Evolutionary conservation across 2,329 filamentous ascomycete genomes (phyloP), one percentile per base, ranked within the genome.

Genomic region (Reticulascus tulasneorum): DNA sequence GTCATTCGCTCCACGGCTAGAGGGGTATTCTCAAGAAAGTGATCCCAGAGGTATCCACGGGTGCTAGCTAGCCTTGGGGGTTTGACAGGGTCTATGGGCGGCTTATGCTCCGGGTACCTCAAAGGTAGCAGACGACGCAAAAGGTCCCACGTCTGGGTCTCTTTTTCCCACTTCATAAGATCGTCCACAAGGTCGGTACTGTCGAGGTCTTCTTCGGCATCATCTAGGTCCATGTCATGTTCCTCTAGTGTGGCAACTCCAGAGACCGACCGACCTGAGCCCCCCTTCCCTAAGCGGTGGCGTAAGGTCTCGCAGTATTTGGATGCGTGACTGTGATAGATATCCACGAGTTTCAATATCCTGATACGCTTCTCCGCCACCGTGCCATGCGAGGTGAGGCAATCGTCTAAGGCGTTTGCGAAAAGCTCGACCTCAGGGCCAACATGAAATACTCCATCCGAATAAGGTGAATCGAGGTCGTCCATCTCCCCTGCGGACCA

Each of bases 91-190:
- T n/a, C n/a, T n/a, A n/a, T n/a, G n/a, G n/a, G n/a, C 12, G 29
- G 10, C 4, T 21, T 29, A 20, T 29, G 42, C 42, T 53, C 44
- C 23, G 71, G 65, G 54, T 87, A 82, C 50, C 86, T 76, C 45
- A 87, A 60, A 9, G 83, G 79, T 33, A 95, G 73, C 42, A 94
- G 69, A 24, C 86, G 76, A 31, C 80, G 75, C 40, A 97, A 66
- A 19, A 97, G 70, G 53, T 94, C 82, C 93, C 93, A 98, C 0
- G 89, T 93, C 51, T 94, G 87, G 25, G 82, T 79, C 61, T 98
- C 93, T 46, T 84, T 75, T 59, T 94, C 81, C 72, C 88, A 84
- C 35, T 28, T 33, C 28, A 11, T 17, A 19, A 83, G 54, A 42
- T 77, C 72, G 35, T 70, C n/a, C 52, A 42, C 16, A 40, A 44